Conservation (phyloP, 805 yeast genomes). For the Candida ascalaphidarum region DNA sequence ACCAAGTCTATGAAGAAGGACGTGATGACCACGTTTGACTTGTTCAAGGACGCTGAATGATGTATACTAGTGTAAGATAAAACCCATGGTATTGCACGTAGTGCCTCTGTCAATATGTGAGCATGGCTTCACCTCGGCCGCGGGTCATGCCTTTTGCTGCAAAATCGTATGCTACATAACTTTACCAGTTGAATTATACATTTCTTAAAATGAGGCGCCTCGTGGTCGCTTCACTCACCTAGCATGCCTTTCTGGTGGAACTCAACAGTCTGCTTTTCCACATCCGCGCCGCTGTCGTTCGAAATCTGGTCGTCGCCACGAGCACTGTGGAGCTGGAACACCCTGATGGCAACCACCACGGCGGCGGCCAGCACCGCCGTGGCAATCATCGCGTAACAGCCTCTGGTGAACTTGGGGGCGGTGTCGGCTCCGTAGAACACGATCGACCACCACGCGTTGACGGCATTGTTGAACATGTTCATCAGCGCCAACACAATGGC, state of each 20-base stretch:
- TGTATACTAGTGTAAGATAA: too few relatives aligned
- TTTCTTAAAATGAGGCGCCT: too few relatives aligned
- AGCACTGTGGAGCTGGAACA: slow-evolving; percentile 36
- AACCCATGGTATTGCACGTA: too few relatives aligned
- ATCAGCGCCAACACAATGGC: slow-evolving; percentile 7
- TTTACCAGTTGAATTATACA: too few relatives aligned
- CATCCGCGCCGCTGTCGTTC: too few relatives aligned
- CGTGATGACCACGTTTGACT: slow-evolving; percentile 43
- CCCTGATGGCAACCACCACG: slow-evolving; percentile 32
- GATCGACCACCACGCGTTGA: slow-evolving; percentile 34
- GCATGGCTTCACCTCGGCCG: too few relatives aligned
- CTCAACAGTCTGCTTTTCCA: too few relatives aligned
- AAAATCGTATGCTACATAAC: too few relatives aligned
- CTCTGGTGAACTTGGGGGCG: slow-evolving; percentile 43
- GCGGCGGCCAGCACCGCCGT: slow-evolving; percentile 37
- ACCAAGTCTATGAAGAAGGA: slow-evolving; percentile 67
- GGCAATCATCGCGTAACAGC: slow-evolving; percentile 50
- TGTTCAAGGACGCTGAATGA: slow-evolving; percentile 54
- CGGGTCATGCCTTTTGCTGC: too few relatives aligned
- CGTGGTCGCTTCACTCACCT: too few relatives aligned
- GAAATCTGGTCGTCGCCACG: not conserved
- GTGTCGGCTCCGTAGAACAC: slow-evolving; percentile 43
- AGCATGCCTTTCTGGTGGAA: too few relatives aligned
- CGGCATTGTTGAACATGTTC: slow-evolving; percentile 10
- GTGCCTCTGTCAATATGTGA: too few relatives aligned